Base-by-base conservation (phyloP, 306 rosid species). In the Cicer bijugum region DNA sequence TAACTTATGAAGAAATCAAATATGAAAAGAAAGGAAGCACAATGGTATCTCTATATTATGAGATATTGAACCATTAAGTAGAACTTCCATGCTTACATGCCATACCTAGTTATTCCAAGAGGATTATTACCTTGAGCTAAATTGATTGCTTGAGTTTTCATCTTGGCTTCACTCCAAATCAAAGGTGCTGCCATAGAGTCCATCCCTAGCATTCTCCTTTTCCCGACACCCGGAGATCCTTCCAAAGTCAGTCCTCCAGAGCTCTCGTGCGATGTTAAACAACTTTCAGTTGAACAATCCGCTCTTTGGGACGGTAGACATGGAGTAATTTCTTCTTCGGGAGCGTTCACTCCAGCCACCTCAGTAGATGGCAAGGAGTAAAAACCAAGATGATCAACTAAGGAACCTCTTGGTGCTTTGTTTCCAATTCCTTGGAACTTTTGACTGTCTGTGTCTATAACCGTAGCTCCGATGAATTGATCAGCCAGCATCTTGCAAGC, bases 401-500 rank as follows among this genome's bases (percentile, higher is more conserved):
- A 47, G 56, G 92, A 33, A 74, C 76, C 85, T 83, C 91, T 87
- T 4, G 86, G 78, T 62, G 82, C 71, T 84, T 86, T 94, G 23
- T 71, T 83, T 60, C 80, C 95, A 69, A 52, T 75, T 76, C 81
- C 95, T 76, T 87, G 92, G 67, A 84, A 75, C 70, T 87, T 89
- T 70, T 89, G 93, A 84, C 48, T 80, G 51, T 88, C 88, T 1
- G 92, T 86, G 83, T 88, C 91, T 37, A 82, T 81, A 17, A 86
- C 86, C 4, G 92, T 76, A 74, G 91, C 90, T 65, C 95, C 89
- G 17, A 94, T 84, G 61, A 91, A 89, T 57, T 94, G 97, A 84
- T 94, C 96, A 14, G 96, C 99, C 20, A 94, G 89, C 96, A 94
- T 91, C 85, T 90, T 91, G 84, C 99, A 94, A 65, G 99, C 97